Evolutionary conservation across 352 stramenopile genomes (phyloP).

Genomic region (Globisporangium cederbergense): DNA sequence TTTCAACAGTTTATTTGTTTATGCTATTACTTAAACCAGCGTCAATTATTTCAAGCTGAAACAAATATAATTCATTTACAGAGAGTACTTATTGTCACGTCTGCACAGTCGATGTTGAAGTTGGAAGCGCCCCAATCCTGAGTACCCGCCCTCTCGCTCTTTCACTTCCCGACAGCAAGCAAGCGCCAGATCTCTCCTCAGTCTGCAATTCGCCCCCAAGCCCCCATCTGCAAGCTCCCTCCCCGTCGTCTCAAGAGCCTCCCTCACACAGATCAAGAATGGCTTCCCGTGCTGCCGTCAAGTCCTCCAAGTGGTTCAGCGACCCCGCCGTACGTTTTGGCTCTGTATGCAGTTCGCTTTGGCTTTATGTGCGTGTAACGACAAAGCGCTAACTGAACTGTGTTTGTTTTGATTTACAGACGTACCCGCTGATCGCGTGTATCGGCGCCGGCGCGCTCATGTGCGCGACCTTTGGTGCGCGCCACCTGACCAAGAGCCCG

Average conservation of each 20-base stretch:
- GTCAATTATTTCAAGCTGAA: too few species aligned
- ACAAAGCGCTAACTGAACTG: background rate
- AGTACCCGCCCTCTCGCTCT: background rate
- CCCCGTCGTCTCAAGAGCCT: background rate
- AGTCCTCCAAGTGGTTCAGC: slow-evolving; percentile 40
- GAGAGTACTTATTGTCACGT: background rate
- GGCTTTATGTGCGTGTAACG: background rate
- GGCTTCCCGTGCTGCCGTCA: slow-evolving; percentile 32
- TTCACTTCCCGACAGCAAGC: background rate
- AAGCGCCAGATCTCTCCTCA: background rate
- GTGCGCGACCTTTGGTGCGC: slow-evolving; percentile 36
- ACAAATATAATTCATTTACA: background rate
- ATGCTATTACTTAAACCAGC: background rate
- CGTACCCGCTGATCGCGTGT: slow-evolving; percentile 46
- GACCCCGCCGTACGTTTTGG: slow-evolving; percentile 33
- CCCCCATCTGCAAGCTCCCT: background rate
- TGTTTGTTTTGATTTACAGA: slow-evolving; percentile 20
- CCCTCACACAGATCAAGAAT: slow-evolving; percentile 13
- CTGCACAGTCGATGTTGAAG: slow-evolving; percentile 1
- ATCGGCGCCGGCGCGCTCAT: slow-evolving; percentile 35
- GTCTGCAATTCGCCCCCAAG: background rate
- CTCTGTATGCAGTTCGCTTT: background rate
- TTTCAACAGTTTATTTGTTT: background rate
- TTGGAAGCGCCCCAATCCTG: background rate
- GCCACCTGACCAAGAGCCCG: slow-evolving; percentile 48